Base-by-base conservation (phyloP, 495 filamentous ascomycete genomes). In the Tuber magnatum region DNA sequence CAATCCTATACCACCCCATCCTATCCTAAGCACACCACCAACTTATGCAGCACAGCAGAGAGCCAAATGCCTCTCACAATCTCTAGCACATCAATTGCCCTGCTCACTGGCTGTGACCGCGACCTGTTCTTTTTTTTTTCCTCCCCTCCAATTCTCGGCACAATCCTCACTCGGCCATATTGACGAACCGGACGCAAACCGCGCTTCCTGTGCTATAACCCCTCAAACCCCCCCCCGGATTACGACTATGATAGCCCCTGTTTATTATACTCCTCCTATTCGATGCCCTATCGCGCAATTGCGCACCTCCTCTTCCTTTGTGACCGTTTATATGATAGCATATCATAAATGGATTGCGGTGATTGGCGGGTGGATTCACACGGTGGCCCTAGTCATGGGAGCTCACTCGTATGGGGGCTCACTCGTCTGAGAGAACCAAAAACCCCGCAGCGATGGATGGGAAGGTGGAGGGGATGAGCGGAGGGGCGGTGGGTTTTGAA, bases 401-500 rank as follows among this genome's bases (percentile, higher is more conserved):
- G 28, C 56, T 65, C 56, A 65, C 56, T 65, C 56, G 56, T 1
- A 28, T 28, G 28, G n/a, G n/a, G 51, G 9, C 0, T 61, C 51
- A 61, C 51, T 61, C 51, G 51, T 0, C 51, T 28, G 28, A 10
- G 12, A 24, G 9, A 40, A 40, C 2, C 0, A 32, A 61, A 61
- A 32, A 14, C n/a, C 51, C n/a, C n/a, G n/a, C n/a, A 61, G 28
- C 3, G 51, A 12, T 61, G n/a, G 28, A 28, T 61, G 51, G 51
- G 51, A 28, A 8, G n/a, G 46, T 48, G n/a, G 51, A n/a, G 28
- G n/a, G 28, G 28, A 65, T 65, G 28, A 18, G 28, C 51, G 28
- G 56, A 65, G 28, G 56, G 51, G 51, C n/a, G n/a, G 51, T n/a
- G n/a, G 24, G 14, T 65, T 65, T 65, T 65, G 56, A 65, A 65